Evolutionary conservation across 345 rosid species (phyloP).

Genomic region (Leavenworthia alabamica): DNA sequence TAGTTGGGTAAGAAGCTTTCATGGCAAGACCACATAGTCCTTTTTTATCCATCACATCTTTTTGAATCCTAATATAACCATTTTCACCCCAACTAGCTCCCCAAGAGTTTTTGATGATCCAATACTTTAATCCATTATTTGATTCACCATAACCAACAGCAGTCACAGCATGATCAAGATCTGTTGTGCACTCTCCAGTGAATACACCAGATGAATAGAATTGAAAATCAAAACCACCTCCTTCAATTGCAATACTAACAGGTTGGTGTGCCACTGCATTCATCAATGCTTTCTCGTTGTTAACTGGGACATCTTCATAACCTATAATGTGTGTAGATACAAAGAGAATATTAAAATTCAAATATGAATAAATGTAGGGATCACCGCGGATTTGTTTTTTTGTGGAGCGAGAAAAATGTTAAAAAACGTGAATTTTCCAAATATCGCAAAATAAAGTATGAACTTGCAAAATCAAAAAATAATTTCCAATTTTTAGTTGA

Average conservation of each 20-base stretch:
- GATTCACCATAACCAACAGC: slow-evolving; percentile 45
- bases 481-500: too few species aligned
- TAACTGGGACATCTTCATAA: slow-evolving; percentile 44
- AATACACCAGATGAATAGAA: slow-evolving; percentile 48
- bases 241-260: slow-evolving; percentile 47
- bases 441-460: too few species aligned
- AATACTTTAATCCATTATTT: slow-evolving; percentile 33
- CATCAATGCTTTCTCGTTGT: slow-evolving; percentile 43
- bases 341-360: not conserved
- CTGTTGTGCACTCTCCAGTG: slow-evolving; percentile 33
- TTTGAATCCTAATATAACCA: slow-evolving; percentile 51
- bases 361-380: too few species aligned
- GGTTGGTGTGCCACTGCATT: slow-evolving; percentile 59
- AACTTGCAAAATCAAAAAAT: too few species aligned
- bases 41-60: slow-evolving; percentile 24
- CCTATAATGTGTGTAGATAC: slow-evolving; percentile 19
- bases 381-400: too few species aligned
- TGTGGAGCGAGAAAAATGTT: too few species aligned
- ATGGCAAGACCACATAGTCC: slow-evolving; percentile 63
- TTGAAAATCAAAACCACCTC: slow-evolving; percentile 36
- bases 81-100: slow-evolving; percentile 53
- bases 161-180: slow-evolving; percentile 45
- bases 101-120: slow-evolving; percentile 68
- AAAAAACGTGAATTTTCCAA: too few species aligned
- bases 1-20: slow-evolving; percentile 45